Conservation (phyloP, 2,329 filamentous ascomycete species). For the Diplodia mutila region DNA sequence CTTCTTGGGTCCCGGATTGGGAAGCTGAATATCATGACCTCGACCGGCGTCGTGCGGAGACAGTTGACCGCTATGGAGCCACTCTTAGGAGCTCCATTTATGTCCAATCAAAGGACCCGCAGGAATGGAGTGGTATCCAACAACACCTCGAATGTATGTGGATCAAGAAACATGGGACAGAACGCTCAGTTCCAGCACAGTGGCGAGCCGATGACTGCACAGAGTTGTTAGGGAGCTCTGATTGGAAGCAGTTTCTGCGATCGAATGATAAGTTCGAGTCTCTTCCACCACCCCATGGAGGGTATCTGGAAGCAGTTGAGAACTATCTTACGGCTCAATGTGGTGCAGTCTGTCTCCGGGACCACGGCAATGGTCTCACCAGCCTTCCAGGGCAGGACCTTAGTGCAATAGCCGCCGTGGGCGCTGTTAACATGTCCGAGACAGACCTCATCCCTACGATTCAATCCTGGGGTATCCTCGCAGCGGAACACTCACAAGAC, state of each 20-base stretch:
- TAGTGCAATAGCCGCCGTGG: not conserved
- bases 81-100: not conserved
- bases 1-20: constrained; percentile 1
- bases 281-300: too few relatives aligned
- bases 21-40: constrained; percentile 9
- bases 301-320: not conserved
- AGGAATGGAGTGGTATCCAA: not conserved
- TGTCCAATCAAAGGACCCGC: not conserved
- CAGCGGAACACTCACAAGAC: too few relatives aligned
- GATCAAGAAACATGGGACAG: not conserved
- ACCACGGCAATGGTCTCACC: too few relatives aligned
- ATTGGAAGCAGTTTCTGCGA: not conserved
- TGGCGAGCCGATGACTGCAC: not conserved
- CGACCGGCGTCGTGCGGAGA: constrained; percentile 18
- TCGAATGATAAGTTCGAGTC: too few relatives aligned
- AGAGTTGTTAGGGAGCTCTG: not conserved
- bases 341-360: not conserved
- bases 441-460: not conserved
- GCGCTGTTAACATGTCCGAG: not conserved
- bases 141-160: not conserved
- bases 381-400: not conserved
- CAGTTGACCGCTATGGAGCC: constrained; percentile 18
- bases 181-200: not conserved
- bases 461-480: not conserved
- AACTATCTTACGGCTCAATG: not conserved